Conservation (phyloP, 352 stramenopile species). For the Salisapilia sapeloensis region DNA sequence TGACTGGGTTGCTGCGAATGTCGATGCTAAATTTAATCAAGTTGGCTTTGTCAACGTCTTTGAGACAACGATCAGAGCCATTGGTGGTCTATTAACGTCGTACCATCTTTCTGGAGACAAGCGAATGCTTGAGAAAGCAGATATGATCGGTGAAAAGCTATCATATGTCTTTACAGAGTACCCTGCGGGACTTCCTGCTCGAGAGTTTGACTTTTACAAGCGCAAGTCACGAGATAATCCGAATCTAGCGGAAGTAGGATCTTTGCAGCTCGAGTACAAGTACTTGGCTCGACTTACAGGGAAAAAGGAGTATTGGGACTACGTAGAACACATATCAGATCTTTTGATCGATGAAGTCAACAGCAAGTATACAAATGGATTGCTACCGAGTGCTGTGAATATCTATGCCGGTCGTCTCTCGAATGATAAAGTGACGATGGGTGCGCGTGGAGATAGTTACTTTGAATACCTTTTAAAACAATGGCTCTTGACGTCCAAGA, state of each 20-base stretch:
- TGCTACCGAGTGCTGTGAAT: slow-evolving; percentile 34
- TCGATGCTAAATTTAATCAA: slow-evolving; percentile 1
- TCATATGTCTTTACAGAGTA: not conserved
- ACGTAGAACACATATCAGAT: slow-evolving; percentile 6
- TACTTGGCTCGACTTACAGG: slow-evolving; percentile 5
- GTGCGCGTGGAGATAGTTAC: slow-evolving; percentile 44
- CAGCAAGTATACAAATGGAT: slow-evolving; percentile 28
- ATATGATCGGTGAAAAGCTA: slow-evolving; percentile 1
- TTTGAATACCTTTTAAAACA: slow-evolving; percentile 73
- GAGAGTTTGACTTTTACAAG: not conserved
- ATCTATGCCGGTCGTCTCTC: slow-evolving; percentile 17
- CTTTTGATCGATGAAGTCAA: slow-evolving; percentile 12
- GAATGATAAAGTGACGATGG: slow-evolving; percentile 40
- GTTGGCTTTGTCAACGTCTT: slow-evolving; percentile 3
- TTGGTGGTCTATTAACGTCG: slow-evolving; percentile 4
- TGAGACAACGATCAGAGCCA: slow-evolving; percentile 6
- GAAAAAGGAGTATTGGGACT: slow-evolving; percentile 4
- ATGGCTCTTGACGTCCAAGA: slow-evolving; percentile 40
- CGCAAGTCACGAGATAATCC: not conserved
- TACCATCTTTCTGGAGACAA: slow-evolving; percentile 5
- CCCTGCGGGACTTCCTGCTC: not conserved
- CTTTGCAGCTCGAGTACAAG: slow-evolving; percentile 11
- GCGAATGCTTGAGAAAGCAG: slow-evolving; percentile 3
- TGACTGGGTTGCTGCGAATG: slow-evolving; percentile 3
- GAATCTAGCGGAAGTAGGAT: slow-evolving; percentile 5